Evolutionary conservation across 352 stramenopile species (phyloP).

Genomic region (Pythium sukuiense): DNA sequence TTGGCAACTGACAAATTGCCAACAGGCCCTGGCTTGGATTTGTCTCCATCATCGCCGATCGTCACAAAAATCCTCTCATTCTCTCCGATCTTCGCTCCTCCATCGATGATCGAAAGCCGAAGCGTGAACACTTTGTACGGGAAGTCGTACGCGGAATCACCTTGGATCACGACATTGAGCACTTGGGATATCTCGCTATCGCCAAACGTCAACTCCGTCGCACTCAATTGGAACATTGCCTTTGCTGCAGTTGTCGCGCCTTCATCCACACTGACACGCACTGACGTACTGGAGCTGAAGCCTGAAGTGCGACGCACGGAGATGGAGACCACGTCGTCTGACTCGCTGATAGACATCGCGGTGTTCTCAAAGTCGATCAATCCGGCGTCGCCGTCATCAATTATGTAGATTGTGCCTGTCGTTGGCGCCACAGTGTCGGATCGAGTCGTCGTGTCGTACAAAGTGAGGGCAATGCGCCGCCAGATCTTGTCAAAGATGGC

Average conservation of each 20-base stretch:
- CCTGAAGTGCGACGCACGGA: slow-evolving; percentile 35
- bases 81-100: slow-evolving; percentile 32
- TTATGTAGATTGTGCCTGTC: slow-evolving; percentile 35
- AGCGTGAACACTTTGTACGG: slow-evolving; percentile 51
- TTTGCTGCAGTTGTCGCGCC: slow-evolving; percentile 21
- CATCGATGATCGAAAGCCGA: slow-evolving; percentile 26
- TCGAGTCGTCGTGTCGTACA: slow-evolving; percentile 43
- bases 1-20: slow-evolving; percentile 13
- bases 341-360: slow-evolving; percentile 32
- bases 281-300: slow-evolving; percentile 32
- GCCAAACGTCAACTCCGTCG: slow-evolving; percentile 35
- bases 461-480: slow-evolving; percentile 31
- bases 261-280: slow-evolving; percentile 27
- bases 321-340: slow-evolving; percentile 26
- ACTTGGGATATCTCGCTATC: slow-evolving; percentile 31
- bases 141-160: slow-evolving; percentile 51
- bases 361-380: slow-evolving; percentile 40
- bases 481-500: slow-evolving; percentile 31
- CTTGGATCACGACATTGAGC: slow-evolving; percentile 35
- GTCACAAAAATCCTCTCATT: slow-evolving; percentile 33
- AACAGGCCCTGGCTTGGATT: slow-evolving; percentile 39
- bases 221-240: slow-evolving; percentile 16
- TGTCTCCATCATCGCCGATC: slow-evolving; percentile 53
- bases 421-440: slow-evolving; percentile 29
- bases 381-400: slow-evolving; percentile 59